These are phyloP conservation scores for Neurospora intermedia DNA, from an alignment of 495 filamentous ascomycete species.

Conservation along the genomic window DNA sequence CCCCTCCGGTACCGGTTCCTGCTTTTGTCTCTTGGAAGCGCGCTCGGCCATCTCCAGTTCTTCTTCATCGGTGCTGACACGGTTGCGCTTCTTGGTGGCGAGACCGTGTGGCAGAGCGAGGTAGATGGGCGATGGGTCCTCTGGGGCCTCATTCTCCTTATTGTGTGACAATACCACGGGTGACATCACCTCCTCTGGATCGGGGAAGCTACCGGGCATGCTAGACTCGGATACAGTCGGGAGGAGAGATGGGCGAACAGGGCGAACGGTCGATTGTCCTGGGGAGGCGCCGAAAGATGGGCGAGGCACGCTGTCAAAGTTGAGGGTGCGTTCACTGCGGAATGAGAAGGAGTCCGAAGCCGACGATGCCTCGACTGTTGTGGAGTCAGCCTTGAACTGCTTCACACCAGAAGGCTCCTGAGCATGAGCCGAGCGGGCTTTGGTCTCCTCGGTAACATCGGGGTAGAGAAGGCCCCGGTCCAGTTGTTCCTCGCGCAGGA, in stretches of 20 bases:
- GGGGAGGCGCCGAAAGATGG: constrained; percentile 38
- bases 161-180: constrained; percentile 12
- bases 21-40: constrained; percentile 35
- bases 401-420: constrained; percentile 5
- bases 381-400: constrained; percentile 15
- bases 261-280: constrained; percentile 45
- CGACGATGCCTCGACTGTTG: constrained; percentile 14
- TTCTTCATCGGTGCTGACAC: constrained; percentile 40
- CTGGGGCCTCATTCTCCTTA: constrained; percentile 39
- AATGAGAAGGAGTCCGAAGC: constrained; percentile 49
- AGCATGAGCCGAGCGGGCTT: constrained; percentile 10
- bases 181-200: not conserved
- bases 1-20: constrained; percentile 37
- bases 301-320: constrained; percentile 27
- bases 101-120: constrained; percentile 53
- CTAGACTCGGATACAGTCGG: constrained; percentile 14
- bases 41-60: constrained; percentile 33
- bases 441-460: constrained; percentile 20
- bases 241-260: constrained; percentile 42
- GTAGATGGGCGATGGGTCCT: constrained; percentile 1
- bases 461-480: constrained; percentile 32
- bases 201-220: constrained; percentile 44
- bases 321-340: constrained; percentile 46
- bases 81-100: constrained; percentile 60
- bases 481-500: constrained; percentile 14